Base-by-base conservation (phyloP, 2,329 filamentous ascomycete species). In the Periconia sp. region DNA sequence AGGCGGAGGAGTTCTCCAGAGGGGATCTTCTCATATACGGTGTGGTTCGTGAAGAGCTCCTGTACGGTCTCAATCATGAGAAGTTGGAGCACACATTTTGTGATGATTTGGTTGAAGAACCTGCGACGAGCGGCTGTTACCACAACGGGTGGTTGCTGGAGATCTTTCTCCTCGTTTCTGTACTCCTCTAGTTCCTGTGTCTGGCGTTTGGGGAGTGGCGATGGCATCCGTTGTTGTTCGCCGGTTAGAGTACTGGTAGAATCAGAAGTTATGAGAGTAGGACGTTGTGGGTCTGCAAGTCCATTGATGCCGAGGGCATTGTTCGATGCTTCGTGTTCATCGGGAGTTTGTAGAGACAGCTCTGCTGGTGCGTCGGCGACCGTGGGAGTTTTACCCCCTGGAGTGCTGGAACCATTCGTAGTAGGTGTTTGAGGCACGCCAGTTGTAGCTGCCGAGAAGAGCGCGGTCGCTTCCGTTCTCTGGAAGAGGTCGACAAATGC, bases 51-150 rank as follows among this genome's bases (percentile, higher is more conserved):
- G 79, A 99, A 99, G 46, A 99, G 85, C 74, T 99, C 95, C 68
- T 96, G 95, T 41, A 99, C 95, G 0, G 95, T 99, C 74, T 99
- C 95, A 64, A 99, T 99, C 92, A 99, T 99, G 59, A 99, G 85
- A 2, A 99, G 84, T 74, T 99, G 95, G 9, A 99, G 81, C 3
- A 99, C 95, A 71, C 94, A 99, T 62, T 95, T 93, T 14, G 93
- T 97, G 74, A 99, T 99, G 74, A 99, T 99, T 63, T 93, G 90
- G 77, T 99, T 99, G 82, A 99, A 99, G 79, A 97, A 97, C 49
- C 92, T 89, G 35, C 94, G 86, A 23, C 94, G 89, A 0, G 94
- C 92, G 2, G 92, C 91, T 1, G 94, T 97, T 6, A 99, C 93
- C 1, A 95, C 90, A 6, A 96, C 84, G 0, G 93, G 91, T 55